Percentiles rank a stretch among this genome's conserved stretches.
These are phyloP conservation scores for Leccinum cinnamomeum DNA, from an alignment of 1,284 basidiomycete genomes.

Conservation along the genomic window DNA sequence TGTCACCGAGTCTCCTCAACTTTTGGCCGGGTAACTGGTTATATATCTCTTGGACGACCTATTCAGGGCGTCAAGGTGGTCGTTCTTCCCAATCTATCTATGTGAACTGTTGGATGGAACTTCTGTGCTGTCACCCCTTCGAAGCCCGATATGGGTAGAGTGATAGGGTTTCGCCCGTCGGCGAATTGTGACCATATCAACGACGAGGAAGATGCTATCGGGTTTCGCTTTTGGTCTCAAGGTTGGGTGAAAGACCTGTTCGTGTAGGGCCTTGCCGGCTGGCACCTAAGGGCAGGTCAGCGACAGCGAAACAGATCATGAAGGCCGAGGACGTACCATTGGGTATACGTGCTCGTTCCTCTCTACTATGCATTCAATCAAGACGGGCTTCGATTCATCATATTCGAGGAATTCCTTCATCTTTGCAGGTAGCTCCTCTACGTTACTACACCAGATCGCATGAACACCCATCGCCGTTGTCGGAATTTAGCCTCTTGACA, in stretches of 20 bases:
- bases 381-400: slow-evolving; percentile 80
- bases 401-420: slow-evolving; percentile 99
- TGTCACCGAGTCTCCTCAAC: not conserved
- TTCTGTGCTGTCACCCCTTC: too few species aligned
- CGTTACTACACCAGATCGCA: slow-evolving; percentile 73
- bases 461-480: slow-evolving; percentile 91
- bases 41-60: not conserved
- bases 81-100: not conserved
- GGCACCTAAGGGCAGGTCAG: slow-evolving; percentile 52
- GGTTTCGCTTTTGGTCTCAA: slow-evolving; percentile 35
- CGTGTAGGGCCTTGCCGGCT: slow-evolving; percentile 89
- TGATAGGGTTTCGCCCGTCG: not conserved
- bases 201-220: slow-evolving; percentile 32
- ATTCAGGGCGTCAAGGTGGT: not conserved
- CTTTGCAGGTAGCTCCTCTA: slow-evolving; percentile 83
- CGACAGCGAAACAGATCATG: not conserved
- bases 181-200: not conserved
- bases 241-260: slow-evolving; percentile 72
- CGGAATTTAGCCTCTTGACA: slow-evolving; percentile 83
- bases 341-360: slow-evolving; percentile 94
- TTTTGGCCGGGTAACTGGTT: not conserved
- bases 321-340: slow-evolving; percentile 56
- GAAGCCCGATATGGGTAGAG: too few species aligned
- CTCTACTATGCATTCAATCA: slow-evolving; percentile 90
- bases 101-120: too few species aligned